phyloP scores from a whole-genome alignment of 139 green algal species.

The Mesotaenium endlicherianum region DNA sequence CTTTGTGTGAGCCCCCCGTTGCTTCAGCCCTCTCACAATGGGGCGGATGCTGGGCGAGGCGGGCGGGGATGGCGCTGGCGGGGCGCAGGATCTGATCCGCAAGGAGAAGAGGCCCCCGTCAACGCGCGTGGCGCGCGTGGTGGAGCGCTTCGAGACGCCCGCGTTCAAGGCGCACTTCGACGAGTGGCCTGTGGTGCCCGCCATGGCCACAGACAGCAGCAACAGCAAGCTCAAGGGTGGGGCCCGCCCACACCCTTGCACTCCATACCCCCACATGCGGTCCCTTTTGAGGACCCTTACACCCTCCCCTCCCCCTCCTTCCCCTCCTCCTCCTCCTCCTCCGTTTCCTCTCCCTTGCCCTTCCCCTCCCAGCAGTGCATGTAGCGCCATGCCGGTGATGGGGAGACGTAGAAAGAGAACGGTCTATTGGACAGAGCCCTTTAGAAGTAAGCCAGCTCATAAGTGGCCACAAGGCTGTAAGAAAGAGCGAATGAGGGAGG shows the following conservation, averaged over 20 bases:
- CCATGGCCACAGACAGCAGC: neutral
- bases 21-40: neutral
- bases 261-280: neutral
- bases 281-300: neutral
- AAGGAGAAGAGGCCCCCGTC: constrained; percentile 30
- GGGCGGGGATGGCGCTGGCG: neutral
- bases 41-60: neutral
- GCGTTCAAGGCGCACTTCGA: constrained; percentile 40
- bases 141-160: constrained; percentile 28
- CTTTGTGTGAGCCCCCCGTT: neutral
- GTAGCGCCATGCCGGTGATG: too few relatives aligned
- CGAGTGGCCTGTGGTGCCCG: constrained; percentile 29
- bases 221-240: constrained; percentile 23
- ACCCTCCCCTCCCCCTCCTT: neutral
- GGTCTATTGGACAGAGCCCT: too few relatives aligned
- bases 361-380: too few relatives aligned
- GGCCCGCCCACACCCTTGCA: neutral
- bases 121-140: constrained; percentile 8
- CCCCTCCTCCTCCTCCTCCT: neutral
- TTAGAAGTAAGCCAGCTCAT: too few relatives aligned
- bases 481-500: too few relatives aligned
- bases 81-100: constrained; percentile 19
- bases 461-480: too few relatives aligned
- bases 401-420: too few relatives aligned
- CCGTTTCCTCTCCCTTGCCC: neutral